phyloP scores from a whole-genome alignment of 2,329 filamentous ascomycete genomes.

The Paraconiothyrium sp. region DNA sequence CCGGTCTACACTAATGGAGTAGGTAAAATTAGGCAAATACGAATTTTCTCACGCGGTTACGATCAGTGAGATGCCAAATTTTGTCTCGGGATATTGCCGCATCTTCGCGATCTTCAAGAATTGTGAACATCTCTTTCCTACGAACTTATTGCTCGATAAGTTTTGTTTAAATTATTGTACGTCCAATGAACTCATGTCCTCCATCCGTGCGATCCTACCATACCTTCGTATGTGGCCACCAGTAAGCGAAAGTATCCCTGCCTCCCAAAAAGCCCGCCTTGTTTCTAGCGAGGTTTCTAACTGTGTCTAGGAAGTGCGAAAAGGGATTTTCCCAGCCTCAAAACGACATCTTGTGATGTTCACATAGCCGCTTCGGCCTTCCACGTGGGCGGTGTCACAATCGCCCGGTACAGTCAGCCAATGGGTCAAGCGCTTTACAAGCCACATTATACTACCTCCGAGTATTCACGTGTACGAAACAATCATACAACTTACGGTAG shows the following conservation, averaged over 20 bases:
- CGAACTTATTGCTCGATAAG: neutral
- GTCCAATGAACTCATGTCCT: neutral
- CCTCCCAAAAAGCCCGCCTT: neutral
- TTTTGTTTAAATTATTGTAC: neutral
- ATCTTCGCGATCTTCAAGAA: neutral
- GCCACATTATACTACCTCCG: neutral
- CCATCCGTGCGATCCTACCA: no score
- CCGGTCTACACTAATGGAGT: neutral
- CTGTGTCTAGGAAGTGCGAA: neutral
- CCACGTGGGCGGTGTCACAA: neutral
- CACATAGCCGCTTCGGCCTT: neutral
- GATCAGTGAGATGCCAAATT: neutral
- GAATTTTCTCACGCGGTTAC: neutral
- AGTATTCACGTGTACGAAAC: neutral
- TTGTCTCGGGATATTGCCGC: no score
- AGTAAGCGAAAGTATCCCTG: neutral
- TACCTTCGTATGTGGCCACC: neutral
- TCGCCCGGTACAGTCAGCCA: slow-evolving; percentile 1
- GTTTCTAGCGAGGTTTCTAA: neutral
- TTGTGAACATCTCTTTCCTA: neutral
- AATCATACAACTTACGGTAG: neutral
- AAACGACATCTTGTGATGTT: neutral
- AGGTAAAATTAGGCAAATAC: neutral
- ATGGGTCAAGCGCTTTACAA: neutral
- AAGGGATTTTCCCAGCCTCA: neutral